Evolutionary conservation across 192 early-diverging fungal species (phyloP), one percentile per base, ranked within the genome.

Genomic region (Dissophora ornata): DNA sequence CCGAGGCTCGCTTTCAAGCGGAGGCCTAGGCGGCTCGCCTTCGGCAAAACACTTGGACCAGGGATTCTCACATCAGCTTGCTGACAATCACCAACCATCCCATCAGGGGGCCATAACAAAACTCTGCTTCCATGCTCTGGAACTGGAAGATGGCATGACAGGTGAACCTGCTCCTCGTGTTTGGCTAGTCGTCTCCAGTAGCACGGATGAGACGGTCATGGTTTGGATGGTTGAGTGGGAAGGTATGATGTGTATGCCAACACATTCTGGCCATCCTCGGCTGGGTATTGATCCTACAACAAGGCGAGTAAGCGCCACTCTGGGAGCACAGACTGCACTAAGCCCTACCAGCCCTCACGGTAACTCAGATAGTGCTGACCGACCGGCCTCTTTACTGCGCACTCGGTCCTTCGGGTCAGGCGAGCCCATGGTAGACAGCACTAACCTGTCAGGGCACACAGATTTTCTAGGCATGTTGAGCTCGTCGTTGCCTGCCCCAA

Each of bases 191-290:
- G 11, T 77, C 1, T 77, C 73, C n/a, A 67, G 64, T 38, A 65
- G 73, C 8, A 32, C 47, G 4, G 73, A 77, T 21, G 73, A 77
- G 33, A 62, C 73, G n/a, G 73, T 77, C 32, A 77, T 77, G 65
- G 59, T 77, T 8, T 77, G 73, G 73, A 62, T 62, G 32, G 46
- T 77, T 7, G 73, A 77, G 28, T 77, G 73, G 73, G 73, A 77
- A 13, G 73, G 73, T 15, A 29, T 77, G 15, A 67, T 77, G 57
- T 32, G 51, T 38, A 26, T 77, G 4, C 48, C 70, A 4, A 34
- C 45, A 6, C 56, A 57, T 16, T 24, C 56, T 19, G 36, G 36
- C 13, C 36, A 13, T 9, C 18, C n/a, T 6, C 15, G 44, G 18
- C 44, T 12, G 44, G 18, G 18, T 5, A 45, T 16, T 36, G 34